These are phyloP conservation scores for Wickerhamomyces xylosicus DNA, from an alignment of 805 yeast genomes.

Conservation along the genomic window DNA sequence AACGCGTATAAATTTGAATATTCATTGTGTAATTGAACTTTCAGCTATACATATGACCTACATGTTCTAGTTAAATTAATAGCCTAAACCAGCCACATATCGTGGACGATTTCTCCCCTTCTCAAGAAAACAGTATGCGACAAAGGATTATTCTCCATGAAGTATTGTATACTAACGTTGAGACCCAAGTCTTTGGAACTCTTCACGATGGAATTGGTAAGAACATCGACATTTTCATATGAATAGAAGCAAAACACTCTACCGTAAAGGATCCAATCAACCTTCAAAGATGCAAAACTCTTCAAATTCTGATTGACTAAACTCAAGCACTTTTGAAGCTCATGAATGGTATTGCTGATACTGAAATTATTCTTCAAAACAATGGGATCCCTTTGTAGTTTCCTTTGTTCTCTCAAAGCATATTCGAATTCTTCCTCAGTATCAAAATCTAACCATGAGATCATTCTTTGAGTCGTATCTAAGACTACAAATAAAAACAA, in stretches of 20 bases:
- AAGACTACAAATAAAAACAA: not conserved
- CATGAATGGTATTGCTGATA: not conserved
- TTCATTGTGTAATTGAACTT: too few species aligned
- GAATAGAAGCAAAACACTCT: not conserved
- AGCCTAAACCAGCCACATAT: not conserved
- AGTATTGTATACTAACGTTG: not conserved
- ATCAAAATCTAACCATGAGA: not conserved
- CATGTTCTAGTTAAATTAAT: too few species aligned
- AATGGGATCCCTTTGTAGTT: not conserved
- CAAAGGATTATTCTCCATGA: not conserved
- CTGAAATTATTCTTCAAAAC: not conserved
- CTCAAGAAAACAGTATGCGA: not conserved
- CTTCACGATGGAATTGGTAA: not conserved
- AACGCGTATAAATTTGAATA: too few species aligned
- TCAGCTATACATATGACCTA: too few species aligned
- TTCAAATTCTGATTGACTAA: not conserved
- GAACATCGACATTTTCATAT: not conserved
- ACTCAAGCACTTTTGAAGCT: not conserved
- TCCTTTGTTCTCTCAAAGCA: not conserved
- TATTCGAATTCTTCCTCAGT: not conserved
- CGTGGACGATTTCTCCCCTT: not conserved
- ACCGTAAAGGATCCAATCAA: not conserved
- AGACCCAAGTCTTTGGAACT: not conserved
- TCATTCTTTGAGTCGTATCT: not conserved
- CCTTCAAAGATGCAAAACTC: not conserved